Percentiles rank a stretch among this genome's conserved stretches.
phyloP scores from a whole-genome alignment of 176 grass and related monocot genomes.

The Ananas comosus region DNA sequence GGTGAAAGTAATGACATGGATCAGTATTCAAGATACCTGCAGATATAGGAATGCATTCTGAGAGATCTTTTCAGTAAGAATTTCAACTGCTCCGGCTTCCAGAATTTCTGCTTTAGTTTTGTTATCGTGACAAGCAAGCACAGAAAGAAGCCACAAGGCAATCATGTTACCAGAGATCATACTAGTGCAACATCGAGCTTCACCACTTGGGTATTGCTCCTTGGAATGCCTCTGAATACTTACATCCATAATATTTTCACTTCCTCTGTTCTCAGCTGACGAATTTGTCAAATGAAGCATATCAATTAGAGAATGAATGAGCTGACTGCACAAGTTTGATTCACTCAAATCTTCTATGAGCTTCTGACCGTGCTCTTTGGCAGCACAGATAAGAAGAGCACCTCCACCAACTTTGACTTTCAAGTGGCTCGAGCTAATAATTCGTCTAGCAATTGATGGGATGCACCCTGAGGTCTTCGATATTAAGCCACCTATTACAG shows the following conservation, averaged over 20 bases:
- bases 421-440: constrained; percentile 54
- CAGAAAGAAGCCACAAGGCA: constrained; percentile 79
- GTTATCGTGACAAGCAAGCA: constrained; percentile 68
- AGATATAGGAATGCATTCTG: constrained; percentile 77
- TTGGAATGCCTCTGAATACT: constrained; percentile 65
- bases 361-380: constrained; percentile 67
- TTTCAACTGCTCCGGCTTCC: constrained; percentile 76
- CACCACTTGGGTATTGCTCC: constrained; percentile 38
- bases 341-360: constrained; percentile 69
- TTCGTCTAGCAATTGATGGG: constrained; percentile 55
- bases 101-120: constrained; percentile 62
- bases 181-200: constrained; percentile 46
- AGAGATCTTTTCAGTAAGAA: constrained; percentile 79
- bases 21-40: constrained; percentile 35
- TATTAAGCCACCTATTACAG: constrained; percentile 73
- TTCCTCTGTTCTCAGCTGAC: constrained; percentile 39
- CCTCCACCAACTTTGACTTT: constrained; percentile 88
- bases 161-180: constrained; percentile 92
- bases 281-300: constrained; percentile 76
- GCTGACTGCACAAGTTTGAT: constrained; percentile 52
- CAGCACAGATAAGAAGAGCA: constrained; percentile 85
- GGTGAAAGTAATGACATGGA: constrained; percentile 8
- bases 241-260: constrained; percentile 67
- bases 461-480: constrained; percentile 70
- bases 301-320: constrained; percentile 75